Evolutionary conservation across 208 protist species (phyloP).

Genomic region (Crithidia thermophila): DNA sequence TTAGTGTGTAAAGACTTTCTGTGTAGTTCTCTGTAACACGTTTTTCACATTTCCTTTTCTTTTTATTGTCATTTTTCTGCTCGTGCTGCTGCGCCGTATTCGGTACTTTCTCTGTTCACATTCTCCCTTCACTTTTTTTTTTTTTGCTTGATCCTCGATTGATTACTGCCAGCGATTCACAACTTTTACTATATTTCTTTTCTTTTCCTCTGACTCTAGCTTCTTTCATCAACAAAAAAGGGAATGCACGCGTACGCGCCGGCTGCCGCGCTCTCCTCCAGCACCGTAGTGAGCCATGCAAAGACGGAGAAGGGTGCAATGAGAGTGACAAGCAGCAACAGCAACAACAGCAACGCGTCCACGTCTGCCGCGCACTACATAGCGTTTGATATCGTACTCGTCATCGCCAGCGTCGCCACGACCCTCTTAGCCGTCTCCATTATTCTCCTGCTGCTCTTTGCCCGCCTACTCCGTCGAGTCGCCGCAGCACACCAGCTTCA

Average conservation of each 20-base stretch:
- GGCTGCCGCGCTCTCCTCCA: too few relatives aligned
- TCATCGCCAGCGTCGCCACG: conserved; percentile 10
- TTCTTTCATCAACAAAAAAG: too few relatives aligned
- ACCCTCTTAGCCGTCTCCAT: conserved; percentile 3
- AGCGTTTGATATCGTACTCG: conserved; percentile 8
- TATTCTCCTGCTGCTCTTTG: neutral
- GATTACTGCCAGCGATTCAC: too few relatives aligned
- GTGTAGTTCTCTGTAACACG: neutral
- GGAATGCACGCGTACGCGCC: too few relatives aligned
- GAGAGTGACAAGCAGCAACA: too few relatives aligned
- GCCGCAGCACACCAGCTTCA: neutral
- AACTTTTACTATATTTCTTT: too few relatives aligned
- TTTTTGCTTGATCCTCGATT: too few relatives aligned
- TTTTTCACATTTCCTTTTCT: neutral
- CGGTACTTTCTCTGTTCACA: neutral
- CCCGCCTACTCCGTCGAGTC: conserved; percentile 5
- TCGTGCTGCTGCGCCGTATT: neutral
- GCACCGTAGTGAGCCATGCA: too few relatives aligned
- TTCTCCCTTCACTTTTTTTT: neutral
- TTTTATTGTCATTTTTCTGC: neutral
- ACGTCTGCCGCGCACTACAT: neutral
- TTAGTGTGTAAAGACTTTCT: too few relatives aligned
- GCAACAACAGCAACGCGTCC: neutral
- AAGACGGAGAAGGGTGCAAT: too few relatives aligned
- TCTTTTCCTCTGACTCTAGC: too few relatives aligned